Conservation (phyloP, 768 basidiomycete genomes). For the Pisolithus marmoratus region DNA sequence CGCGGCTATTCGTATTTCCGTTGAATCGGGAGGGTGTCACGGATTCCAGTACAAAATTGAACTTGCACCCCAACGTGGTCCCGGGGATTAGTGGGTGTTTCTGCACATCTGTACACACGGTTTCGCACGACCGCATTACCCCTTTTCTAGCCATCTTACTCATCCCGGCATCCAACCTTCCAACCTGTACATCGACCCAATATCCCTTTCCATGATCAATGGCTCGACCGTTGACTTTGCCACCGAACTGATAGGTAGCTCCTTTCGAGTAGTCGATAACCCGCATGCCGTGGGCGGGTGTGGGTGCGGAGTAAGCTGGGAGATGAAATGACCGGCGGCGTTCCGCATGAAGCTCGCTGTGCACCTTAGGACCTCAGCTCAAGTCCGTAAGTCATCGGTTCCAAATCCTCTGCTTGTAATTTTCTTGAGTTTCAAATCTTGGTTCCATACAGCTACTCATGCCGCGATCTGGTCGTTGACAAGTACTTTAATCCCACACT, state of each 20-base stretch:
- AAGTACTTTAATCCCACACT: no score
- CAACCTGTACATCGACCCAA: conserved; percentile 77
- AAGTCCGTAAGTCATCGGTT: background rate
- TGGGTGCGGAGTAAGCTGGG: conserved; percentile 96
- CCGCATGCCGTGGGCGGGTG: conserved; percentile 92
- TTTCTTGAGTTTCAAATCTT: no score
- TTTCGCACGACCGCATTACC: background rate
- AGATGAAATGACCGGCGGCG: conserved; percentile 46
- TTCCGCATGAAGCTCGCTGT: background rate
- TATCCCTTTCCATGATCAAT: conserved; percentile 79
- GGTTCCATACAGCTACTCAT: no score
- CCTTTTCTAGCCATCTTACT: conserved; percentile 51
- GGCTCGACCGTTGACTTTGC: conserved; percentile 88
- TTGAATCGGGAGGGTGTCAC: conserved; percentile 95
- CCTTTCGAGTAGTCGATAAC: conserved; percentile 78
- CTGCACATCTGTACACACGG: background rate
- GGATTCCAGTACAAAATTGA: conserved; percentile 96
- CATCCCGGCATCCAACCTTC: conserved; percentile 68
- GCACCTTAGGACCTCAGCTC: background rate
- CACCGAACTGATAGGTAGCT: conserved; percentile 92
- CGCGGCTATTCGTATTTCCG: conserved; percentile 72
- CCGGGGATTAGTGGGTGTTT: conserved; percentile 79
- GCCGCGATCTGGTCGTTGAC: no score
- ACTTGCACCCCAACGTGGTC: conserved; percentile 52
- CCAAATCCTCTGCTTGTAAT: no score